Conservation (phyloP, 441 rosid genomes). For the Manihot esculenta region DNA sequence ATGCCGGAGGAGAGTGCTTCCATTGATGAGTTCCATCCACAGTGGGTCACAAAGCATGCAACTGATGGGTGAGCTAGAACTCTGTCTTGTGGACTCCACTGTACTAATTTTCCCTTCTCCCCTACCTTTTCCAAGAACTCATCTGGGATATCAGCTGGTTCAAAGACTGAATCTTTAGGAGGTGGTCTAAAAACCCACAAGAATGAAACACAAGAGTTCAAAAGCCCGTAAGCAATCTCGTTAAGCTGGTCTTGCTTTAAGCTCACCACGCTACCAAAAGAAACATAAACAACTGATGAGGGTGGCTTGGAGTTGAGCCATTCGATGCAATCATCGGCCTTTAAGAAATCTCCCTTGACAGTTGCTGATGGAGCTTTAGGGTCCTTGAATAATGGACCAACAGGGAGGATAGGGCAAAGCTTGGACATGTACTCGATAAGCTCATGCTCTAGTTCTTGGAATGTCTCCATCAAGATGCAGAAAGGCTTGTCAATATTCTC, state of each 20-base stretch:
- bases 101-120: conserved; percentile 51
- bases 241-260: conserved; percentile 60
- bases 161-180: conserved; percentile 12
- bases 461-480: conserved; percentile 68
- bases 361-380: conserved; percentile 33
- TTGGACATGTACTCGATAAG: conserved; percentile 54
- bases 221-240: conserved; percentile 62
- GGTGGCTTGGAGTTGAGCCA: conserved; percentile 67
- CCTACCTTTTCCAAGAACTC: conserved; percentile 52
- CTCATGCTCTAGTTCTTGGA: conserved; percentile 62
- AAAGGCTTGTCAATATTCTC: no score
- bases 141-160: conserved; percentile 49
- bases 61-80: conserved; percentile 64
- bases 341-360: conserved; percentile 43
- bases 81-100: conserved; percentile 78
- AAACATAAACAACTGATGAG: no score
- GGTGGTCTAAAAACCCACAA: conserved; percentile 71
- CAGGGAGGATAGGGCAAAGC: conserved; percentile 42
- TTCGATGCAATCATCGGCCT: conserved; percentile 53
- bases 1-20: conserved; percentile 64
- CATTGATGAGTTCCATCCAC: conserved; percentile 88
- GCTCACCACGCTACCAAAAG: conserved; percentile 60
- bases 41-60: conserved; percentile 69
- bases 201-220: conserved; percentile 51
- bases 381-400: conserved; percentile 64